Base-by-base conservation (phyloP, 331 rosid species). In the Saraca asoca region DNA sequence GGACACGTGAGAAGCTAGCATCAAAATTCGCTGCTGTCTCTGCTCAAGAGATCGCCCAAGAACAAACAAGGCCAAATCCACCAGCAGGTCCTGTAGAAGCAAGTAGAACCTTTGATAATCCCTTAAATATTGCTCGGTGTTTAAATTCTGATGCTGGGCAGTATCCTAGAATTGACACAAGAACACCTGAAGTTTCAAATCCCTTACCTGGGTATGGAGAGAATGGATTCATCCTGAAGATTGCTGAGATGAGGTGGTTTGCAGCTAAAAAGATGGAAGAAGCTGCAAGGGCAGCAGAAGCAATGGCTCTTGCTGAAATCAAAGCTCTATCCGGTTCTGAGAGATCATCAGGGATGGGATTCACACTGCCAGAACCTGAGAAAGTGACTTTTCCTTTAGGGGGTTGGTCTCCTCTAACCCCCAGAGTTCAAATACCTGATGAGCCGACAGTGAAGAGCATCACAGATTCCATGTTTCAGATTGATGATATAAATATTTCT, bases 201-300 rank as follows among this genome's bases (percentile, higher is more conserved):
- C 81, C 85, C 54, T 33, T 74, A 49, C 41, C 65, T 9, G 50
- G 37, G 38, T 75, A 51, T 68, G 85, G 71, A 38, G 84, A 64
- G 33, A 65, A 69, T 24, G 80, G 43, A 31, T 59, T 76, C 54
- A 69, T 75, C 73, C 78, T 85, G 75, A 85, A 76, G 72, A 84
- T 86, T 14, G 98, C 91, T 5, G 96, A 93, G 78, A 83, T 87
- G 94, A 86, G 88, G 79, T 86, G 77, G 91, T 46, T 87, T 59
- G 97, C 97, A 7, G 98, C 98, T 16, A 90, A 88, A 68, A 93
- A 78, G 85, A 93, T 93, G 96, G 97, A 88, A 70, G 98, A 93
- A 77, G 98, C 96, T 43, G 98, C 98, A 9, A 85, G 35, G 80
- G 97, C 97, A 15, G 98, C 95, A 45, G 98, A 88, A 81, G 95